Conservation (phyloP, 2,329 filamentous ascomycete genomes). For the Scleromitrula shiraiana region DNA sequence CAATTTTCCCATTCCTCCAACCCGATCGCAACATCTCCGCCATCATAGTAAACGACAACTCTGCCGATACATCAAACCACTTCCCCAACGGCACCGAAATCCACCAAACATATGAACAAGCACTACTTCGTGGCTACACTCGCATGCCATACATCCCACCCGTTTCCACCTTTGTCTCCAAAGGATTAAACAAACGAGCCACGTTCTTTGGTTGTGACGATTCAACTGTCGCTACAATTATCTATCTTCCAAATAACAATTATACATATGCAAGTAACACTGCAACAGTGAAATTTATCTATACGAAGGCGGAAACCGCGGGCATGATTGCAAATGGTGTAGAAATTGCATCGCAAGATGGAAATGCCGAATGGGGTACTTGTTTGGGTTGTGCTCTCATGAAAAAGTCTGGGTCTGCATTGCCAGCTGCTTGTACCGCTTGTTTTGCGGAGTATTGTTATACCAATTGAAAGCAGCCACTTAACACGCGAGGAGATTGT, state of each 20-base stretch:
- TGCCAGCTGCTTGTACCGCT: constrained; percentile 31
- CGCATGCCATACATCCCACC: constrained; percentile 39
- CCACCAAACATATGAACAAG: constrained; percentile 23
- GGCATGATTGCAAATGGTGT: constrained; percentile 35
- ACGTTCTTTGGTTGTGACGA: constrained; percentile 39
- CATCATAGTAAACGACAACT: constrained; percentile 39
- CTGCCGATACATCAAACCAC: constrained; percentile 33
- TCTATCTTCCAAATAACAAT: constrained; percentile 35
- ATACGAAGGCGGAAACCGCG: constrained; percentile 29
- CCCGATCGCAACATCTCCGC: constrained; percentile 33
- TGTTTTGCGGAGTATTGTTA: constrained; percentile 37
- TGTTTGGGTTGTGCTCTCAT: constrained; percentile 37
- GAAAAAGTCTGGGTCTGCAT: constrained; percentile 26
- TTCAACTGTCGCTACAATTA: constrained; percentile 17
- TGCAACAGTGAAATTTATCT: constrained; percentile 29
- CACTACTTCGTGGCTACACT: constrained; percentile 18
- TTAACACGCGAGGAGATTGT: no score
- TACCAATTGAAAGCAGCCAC: not conserved
- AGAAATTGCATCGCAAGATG: constrained; percentile 32
- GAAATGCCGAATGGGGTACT: constrained; percentile 28
- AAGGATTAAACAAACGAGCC: constrained; percentile 17
- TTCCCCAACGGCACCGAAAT: constrained; percentile 38
- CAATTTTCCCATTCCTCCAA: constrained; percentile 41
- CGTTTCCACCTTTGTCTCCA: constrained; percentile 29
- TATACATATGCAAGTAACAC: constrained; percentile 32